Percentiles rank a stretch among this genome's conserved stretches.
Evolutionary conservation across 805 yeast species (phyloP).

Genomic region (Monosporozyma aquatica): DNA sequence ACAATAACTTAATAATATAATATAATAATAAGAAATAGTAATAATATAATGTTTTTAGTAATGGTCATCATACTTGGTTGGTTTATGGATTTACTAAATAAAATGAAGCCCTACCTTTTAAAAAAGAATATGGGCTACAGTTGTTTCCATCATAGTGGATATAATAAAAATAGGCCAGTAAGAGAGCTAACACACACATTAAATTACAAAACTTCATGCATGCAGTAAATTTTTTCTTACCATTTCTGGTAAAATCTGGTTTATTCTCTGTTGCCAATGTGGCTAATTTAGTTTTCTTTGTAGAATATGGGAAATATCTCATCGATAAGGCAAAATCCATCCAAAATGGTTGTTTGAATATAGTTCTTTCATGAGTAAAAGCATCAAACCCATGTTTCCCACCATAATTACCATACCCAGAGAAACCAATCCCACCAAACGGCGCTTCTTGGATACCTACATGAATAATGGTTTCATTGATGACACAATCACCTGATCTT

Average conservation of each 20-base stretch:
- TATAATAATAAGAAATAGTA: neutral
- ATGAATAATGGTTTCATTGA: constrained; percentile 68
- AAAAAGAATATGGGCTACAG: too few relatives aligned
- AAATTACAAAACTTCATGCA: neutral
- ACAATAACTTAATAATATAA: neutral
- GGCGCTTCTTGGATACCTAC: constrained; percentile 63
- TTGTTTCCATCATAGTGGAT: too few relatives aligned
- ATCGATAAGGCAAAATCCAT: constrained; percentile 47
- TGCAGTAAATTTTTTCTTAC: constrained; percentile 11
- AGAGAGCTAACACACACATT: neutral
- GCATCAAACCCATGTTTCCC: constrained; percentile 59
- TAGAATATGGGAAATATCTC: constrained; percentile 57
- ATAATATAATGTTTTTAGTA: neutral
- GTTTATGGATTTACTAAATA: too few relatives aligned
- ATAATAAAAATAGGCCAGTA: neutral
- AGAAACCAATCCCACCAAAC: constrained; percentile 83
- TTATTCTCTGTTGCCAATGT: constrained; percentile 24
- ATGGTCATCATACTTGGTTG: too few relatives aligned
- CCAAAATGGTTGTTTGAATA: constrained; percentile 56
- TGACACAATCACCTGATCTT: constrained; percentile 62
- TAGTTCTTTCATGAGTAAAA: constrained; percentile 70
- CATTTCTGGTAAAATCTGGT: constrained; percentile 33
- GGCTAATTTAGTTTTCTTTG: constrained; percentile 27
- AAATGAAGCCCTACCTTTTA: too few relatives aligned
- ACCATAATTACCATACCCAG: constrained; percentile 80